Base-by-base conservation (phyloP, 257 asterid species). In the Lycium barbarum region DNA sequence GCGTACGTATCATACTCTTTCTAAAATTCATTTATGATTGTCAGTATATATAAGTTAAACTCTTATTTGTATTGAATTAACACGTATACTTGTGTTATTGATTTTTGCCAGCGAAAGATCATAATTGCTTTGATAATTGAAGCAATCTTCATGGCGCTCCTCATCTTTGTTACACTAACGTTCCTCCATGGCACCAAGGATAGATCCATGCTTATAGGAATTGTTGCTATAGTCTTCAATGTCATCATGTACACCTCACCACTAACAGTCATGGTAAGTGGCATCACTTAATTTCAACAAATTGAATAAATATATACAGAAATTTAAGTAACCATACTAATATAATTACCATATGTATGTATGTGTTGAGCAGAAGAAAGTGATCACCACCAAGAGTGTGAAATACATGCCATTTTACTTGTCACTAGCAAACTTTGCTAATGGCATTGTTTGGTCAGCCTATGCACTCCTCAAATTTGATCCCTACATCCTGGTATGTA, bases 201-300 rank as follows among this genome's bases (percentile, higher is more conserved):
- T 4, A 88, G 98, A 84, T 79, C 92, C 4, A 55, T 87, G 85
- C 47, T 90, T 1, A 86, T 94, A 2, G 98, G 98, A 15, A 14
- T 90, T 0, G 3, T 91, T 9, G 88, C 92, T 80, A 87, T 92
- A 33, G 40, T 91, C 20, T 85, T 92, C 86, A 94, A 92, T 20
- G 40, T 93, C 1, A 1, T 15, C 12, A 94, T 94, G 98, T 93
- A 94, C 86, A 12, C 86, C 1, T 84, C 98, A 0, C 97, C 98
- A 55, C 84, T 94, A 45, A 91, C 95, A 0, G 84, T 94, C 89
- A 92, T 94, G 93, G 97, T 93, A 89, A 9, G 88, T 57, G 43
- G 54, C n/a, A 17, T 40, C 18, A 6, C 6, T 11, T 12, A 7
- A 1, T 59, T 36, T 71, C 51, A 71, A 14, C 53, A 40, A 40